Conservation (phyloP, 1,139 yeast species). For the Candida smagusa region DNA sequence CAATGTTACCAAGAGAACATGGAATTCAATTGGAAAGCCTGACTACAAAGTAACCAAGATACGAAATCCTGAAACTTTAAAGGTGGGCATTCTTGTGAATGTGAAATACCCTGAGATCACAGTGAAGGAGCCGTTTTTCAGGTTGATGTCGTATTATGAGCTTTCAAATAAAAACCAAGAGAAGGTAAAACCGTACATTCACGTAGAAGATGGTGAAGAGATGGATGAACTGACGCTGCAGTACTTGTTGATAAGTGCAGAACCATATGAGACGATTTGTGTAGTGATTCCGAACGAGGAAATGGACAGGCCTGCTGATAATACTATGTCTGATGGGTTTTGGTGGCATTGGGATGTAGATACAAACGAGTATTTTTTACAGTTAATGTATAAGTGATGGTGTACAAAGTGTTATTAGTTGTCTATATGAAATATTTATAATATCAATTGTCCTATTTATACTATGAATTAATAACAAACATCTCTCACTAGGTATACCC, state of each 20-base stretch:
- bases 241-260: slow-evolving; percentile 73
- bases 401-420: background rate
- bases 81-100: slow-evolving; percentile 60
- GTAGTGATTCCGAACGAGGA: slow-evolving; percentile 64
- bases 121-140: slow-evolving; percentile 53
- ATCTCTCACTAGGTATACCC: no score
- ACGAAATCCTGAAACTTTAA: slow-evolving; percentile 54
- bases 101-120: slow-evolving; percentile 53
- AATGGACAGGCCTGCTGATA: slow-evolving; percentile 41
- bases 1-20: slow-evolving; percentile 38
- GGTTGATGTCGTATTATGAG: slow-evolving; percentile 75
- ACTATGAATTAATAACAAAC: no score
- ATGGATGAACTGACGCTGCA: slow-evolving; percentile 46
- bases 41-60: slow-evolving; percentile 64
- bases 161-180: slow-evolving; percentile 46
- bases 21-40: slow-evolving; percentile 70
- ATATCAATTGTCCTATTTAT: no score
- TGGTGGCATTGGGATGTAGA: slow-evolving; percentile 77
- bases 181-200: slow-evolving; percentile 21
- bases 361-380: slow-evolving; percentile 64
- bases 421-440: background rate
- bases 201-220: slow-evolving; percentile 18
- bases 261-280: slow-evolving; percentile 78
- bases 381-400: slow-evolving; percentile 53
- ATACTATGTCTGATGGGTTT: slow-evolving; percentile 38